Conservation (phyloP, 345 rosid genomes). For the Cardiospermum halicacabum region DNA sequence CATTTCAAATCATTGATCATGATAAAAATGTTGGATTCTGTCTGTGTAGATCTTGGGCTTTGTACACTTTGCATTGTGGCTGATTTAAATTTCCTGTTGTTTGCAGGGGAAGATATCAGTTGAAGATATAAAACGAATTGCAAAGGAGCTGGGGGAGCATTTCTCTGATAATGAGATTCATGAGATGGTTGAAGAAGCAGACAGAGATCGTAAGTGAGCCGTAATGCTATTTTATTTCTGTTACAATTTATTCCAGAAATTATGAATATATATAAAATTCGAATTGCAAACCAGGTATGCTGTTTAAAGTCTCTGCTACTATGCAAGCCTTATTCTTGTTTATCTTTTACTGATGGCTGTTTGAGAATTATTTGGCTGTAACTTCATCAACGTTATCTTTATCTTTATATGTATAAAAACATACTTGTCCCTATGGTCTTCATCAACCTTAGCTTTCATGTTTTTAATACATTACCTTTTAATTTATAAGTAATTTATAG, state of each 20-base stretch:
- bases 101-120: conserved; percentile 71
- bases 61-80: not conserved
- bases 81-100: conserved; percentile 1
- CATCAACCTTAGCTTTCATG: too few species aligned
- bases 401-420: too few species aligned
- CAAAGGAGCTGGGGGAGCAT: conserved; percentile 74
- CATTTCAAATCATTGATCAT: conserved; percentile 75
- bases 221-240: not conserved
- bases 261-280: not conserved
- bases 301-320: not conserved
- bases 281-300: not conserved
- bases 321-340: too few species aligned
- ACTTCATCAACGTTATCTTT: too few species aligned
- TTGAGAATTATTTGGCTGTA: too few species aligned
- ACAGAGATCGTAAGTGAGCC: conserved; percentile 58
- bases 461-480: too few species aligned
- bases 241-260: not conserved
- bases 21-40: conserved; percentile 59
- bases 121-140: conserved; percentile 52
- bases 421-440: too few species aligned
- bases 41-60: not conserved
- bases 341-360: too few species aligned
- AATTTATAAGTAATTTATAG: too few species aligned
- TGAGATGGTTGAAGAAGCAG: conserved; percentile 88
- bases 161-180: conserved; percentile 63